Conservation (phyloP, 805 yeast genomes). For the Jamesozyma hellenica region DNA sequence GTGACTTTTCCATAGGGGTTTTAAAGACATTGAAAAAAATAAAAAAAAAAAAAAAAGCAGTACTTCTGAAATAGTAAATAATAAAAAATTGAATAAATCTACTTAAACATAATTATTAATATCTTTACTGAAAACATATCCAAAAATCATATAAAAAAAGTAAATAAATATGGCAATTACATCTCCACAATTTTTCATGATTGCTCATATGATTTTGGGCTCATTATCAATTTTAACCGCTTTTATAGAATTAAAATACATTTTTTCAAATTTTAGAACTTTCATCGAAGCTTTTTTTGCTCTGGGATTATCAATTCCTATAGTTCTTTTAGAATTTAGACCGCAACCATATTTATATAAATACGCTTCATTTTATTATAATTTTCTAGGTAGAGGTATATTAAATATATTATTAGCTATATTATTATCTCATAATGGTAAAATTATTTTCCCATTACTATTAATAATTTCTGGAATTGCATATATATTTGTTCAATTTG, state of each 20-base stretch:
- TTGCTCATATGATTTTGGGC: slow-evolving; percentile 47
- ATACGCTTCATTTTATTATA: slow-evolving; percentile 58
- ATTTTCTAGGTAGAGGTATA: slow-evolving; percentile 49
- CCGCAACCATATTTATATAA: slow-evolving; percentile 50
- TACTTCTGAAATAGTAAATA: no score
- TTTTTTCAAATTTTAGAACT: slow-evolving; percentile 22
- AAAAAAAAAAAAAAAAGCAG: no score
- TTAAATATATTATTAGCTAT: slow-evolving; percentile 31
- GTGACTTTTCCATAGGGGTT: no score
- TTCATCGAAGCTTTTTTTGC: slow-evolving; percentile 53
- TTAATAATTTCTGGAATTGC: slow-evolving; percentile 52
- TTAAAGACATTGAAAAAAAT: background rate
- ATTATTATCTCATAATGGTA: slow-evolving; percentile 48
- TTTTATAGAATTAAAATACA: slow-evolving; percentile 15
- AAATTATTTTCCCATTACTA: slow-evolving; percentile 48
- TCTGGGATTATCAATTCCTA: slow-evolving; percentile 42
- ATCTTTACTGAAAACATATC: no score
- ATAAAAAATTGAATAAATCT: no score
- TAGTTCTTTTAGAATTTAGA: slow-evolving; percentile 37
- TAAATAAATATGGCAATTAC: slow-evolving; percentile 8
- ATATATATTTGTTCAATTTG: slow-evolving; percentile 54
- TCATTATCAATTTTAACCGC: slow-evolving; percentile 35
- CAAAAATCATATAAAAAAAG: no score
- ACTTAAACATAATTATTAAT: no score
- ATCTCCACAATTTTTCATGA: slow-evolving; percentile 20